Percentiles rank a stretch among this genome's conserved stretches.
Evolutionary conservation across 2,329 filamentous ascomycete genomes (phyloP).

Genomic region (Phialophora expanda): DNA sequence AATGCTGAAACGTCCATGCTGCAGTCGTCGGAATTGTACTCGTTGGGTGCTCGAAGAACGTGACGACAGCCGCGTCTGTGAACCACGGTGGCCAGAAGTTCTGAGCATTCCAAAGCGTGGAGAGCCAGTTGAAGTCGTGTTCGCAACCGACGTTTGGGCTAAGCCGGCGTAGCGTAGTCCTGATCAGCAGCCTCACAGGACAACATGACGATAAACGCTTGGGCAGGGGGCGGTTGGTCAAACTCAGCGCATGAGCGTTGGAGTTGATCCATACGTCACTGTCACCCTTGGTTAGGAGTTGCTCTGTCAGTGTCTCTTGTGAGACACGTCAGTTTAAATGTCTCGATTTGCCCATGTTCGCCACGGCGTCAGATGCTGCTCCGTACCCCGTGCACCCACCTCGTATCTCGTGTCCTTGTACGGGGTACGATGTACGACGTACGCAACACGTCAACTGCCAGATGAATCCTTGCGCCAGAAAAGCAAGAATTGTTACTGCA

Average conservation of each 20-base stretch:
- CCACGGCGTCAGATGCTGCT: background rate
- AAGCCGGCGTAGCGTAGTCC: background rate
- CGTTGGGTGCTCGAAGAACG: background rate
- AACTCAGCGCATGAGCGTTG: background rate
- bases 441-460: background rate
- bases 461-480: background rate
- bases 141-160: background rate
- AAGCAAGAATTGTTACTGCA: background rate
- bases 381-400: background rate
- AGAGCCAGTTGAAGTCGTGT: background rate
- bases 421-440: too few relatives aligned
- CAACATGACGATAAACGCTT: background rate
- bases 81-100: background rate
- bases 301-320: background rate
- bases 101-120: background rate
- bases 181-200: background rate
- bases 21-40: background rate
- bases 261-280: background rate
- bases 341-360: background rate
- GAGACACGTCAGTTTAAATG: conserved; percentile 7
- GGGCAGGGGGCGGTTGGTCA: background rate
- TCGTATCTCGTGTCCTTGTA: conserved; percentile 15
- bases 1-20: background rate
- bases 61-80: background rate
- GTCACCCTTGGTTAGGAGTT: background rate